These are phyloP conservation scores for Tuber umbilicatum DNA, from an alignment of 495 filamentous ascomycete genomes.

Conservation along the genomic window DNA sequence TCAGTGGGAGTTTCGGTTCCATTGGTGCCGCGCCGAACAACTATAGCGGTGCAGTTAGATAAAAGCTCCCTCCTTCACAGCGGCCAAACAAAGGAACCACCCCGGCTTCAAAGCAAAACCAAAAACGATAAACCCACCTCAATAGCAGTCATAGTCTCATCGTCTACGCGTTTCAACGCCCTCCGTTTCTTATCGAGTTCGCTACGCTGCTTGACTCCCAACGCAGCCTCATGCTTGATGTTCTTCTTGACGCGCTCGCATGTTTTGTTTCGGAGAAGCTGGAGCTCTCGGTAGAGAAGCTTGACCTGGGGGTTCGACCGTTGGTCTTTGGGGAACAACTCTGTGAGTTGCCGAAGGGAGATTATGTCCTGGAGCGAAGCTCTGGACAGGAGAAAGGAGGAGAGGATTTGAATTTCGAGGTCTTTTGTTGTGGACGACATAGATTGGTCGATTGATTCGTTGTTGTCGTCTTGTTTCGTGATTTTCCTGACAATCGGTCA, in stretches of 20 bases:
- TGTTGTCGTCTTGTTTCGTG: not conserved
- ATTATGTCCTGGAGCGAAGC: conserved; percentile 65
- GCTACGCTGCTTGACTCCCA: conserved; percentile 57
- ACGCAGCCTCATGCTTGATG: conserved; percentile 60
- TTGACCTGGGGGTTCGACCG: conserved; percentile 66
- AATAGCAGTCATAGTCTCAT: conserved; percentile 64
- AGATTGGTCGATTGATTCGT: not conserved
- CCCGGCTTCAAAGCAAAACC: not conserved
- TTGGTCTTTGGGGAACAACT: conserved; percentile 64
- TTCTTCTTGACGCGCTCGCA: conserved; percentile 61
- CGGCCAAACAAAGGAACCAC: not conserved
- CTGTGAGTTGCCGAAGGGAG: conserved; percentile 65
- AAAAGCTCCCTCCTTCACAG: not conserved
- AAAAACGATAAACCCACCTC: conserved; percentile 48
- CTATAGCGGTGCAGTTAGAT: conserved; percentile 43
- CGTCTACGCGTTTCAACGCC: conserved; percentile 53
- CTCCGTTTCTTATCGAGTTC: conserved; percentile 54
- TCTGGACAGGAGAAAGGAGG: conserved; percentile 69
- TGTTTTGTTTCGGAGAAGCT: conserved; percentile 61
- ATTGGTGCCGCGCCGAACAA: conserved; percentile 56
- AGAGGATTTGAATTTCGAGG: conserved; percentile 60
- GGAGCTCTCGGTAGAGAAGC: conserved; percentile 70
- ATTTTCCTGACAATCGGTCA: not conserved
- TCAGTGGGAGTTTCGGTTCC: conserved; percentile 53
- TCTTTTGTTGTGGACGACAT: conserved; percentile 28